These are phyloP conservation scores for Aspergillus sp. DNA, from an alignment of 2,329 filamentous ascomycete species.

Conservation along the genomic window DNA sequence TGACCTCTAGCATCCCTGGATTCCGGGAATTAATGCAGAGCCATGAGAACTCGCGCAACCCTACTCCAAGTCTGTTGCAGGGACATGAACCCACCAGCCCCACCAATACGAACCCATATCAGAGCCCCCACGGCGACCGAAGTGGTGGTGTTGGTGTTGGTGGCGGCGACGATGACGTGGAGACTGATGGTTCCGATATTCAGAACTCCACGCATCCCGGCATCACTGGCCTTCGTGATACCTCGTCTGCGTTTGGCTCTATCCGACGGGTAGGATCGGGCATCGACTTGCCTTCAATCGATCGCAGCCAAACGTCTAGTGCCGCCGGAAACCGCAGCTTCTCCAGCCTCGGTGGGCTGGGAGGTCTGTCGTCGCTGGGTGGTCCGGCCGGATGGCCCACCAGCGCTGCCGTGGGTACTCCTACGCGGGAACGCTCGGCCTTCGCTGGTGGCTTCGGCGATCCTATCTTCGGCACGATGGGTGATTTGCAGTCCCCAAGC, in stretches of 20 bases:
- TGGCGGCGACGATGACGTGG: slow-evolving; percentile 57
- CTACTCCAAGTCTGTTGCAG: slow-evolving; percentile 53
- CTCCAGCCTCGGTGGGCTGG: slow-evolving; percentile 56
- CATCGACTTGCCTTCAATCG: slow-evolving; percentile 66
- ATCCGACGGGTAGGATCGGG: slow-evolving; percentile 56
- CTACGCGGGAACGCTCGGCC: slow-evolving; percentile 59
- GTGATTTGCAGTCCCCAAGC: slow-evolving; percentile 65
- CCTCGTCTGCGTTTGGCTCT: slow-evolving; percentile 56
- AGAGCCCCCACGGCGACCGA: slow-evolving; percentile 79
- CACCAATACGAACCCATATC: slow-evolving; percentile 93
- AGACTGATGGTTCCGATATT: slow-evolving; percentile 58
- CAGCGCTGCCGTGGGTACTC: slow-evolving; percentile 73
- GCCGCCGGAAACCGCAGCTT: slow-evolving; percentile 74
- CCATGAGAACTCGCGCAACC: slow-evolving; percentile 59
- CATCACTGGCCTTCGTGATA: slow-evolving; percentile 56
- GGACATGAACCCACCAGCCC: slow-evolving; percentile 77
- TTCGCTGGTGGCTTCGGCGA: slow-evolving; percentile 56
- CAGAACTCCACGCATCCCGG: slow-evolving; percentile 54
- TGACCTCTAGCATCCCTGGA: slow-evolving; percentile 60
- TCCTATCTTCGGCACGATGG: slow-evolving; percentile 71
- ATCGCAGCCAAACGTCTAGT: slow-evolving; percentile 91
- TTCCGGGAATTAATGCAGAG: slow-evolving; percentile 59
- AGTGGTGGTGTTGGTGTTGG: slow-evolving; percentile 48
- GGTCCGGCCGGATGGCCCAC: slow-evolving; percentile 52
- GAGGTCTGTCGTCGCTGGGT: slow-evolving; percentile 57